These are phyloP conservation scores for Cyberlindnera bimundalis DNA, from an alignment of 805 yeast species.

Conservation along the genomic window DNA sequence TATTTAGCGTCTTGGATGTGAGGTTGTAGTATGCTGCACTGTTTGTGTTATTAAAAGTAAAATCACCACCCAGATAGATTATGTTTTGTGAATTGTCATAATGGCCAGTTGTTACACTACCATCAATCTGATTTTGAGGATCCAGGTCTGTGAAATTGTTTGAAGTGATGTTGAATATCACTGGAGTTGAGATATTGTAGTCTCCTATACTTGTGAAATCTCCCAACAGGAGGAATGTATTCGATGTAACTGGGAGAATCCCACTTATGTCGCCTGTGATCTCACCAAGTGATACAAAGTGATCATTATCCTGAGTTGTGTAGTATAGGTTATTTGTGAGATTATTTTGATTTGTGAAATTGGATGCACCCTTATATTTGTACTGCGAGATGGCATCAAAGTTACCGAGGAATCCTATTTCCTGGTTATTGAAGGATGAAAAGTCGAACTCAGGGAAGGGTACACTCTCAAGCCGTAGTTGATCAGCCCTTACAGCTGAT, in stretches of 20 bases:
- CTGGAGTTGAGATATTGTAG: slow-evolving; percentile 29
- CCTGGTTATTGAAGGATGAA: slow-evolving; percentile 18
- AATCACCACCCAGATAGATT: slow-evolving; percentile 80
- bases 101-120: slow-evolving; percentile 41
- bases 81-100: slow-evolving; percentile 45
- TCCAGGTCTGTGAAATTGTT: slow-evolving; percentile 28
- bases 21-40: slow-evolving; percentile 67
- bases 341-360: slow-evolving; percentile 27
- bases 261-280: slow-evolving; percentile 17
- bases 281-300: slow-evolving; percentile 21
- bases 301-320: slow-evolving; percentile 14
- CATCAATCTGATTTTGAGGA: slow-evolving; percentile 25
- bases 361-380: slow-evolving; percentile 34
- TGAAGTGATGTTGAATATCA: slow-evolving; percentile 32
- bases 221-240: slow-evolving; percentile 33
- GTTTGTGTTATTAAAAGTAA: slow-evolving; percentile 47
- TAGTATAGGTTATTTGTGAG: slow-evolving; percentile 21
- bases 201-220: slow-evolving; percentile 23
- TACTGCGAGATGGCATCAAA: slow-evolving; percentile 36
- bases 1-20: slow-evolving; percentile 35
- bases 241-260: slow-evolving; percentile 31
- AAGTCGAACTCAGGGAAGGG: slow-evolving; percentile 21
- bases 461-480: slow-evolving; percentile 15
- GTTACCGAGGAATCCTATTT: slow-evolving; percentile 32
- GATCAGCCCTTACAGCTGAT: slow-evolving; percentile 3